Base-by-base conservation (phyloP, 805 yeast species). In the Lachancea kluyveri region DNA sequence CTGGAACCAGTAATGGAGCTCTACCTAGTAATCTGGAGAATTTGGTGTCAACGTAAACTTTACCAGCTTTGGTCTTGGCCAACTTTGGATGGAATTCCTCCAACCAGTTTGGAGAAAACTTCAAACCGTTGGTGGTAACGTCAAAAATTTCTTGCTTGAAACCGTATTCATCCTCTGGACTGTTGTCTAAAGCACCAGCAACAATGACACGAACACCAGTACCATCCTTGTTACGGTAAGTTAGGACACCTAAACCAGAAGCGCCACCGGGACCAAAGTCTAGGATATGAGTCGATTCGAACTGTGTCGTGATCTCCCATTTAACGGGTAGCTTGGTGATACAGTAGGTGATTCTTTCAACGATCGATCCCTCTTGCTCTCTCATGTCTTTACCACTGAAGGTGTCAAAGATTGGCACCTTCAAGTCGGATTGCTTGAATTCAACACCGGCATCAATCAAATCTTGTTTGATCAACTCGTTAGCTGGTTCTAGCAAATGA, bases 231-330 rank as follows among this genome's bases (percentile, higher is more conserved):
- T 90, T 92, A 65, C 95, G 81, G 65, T 87, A 96, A 36, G 98
- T 92, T 49, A 92, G 72, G 41, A 83, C 83, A 65, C 98, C 98
- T 46, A 92, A 70, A 51, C 98, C 99, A 26, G 96, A 84, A 22
- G 85, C 78, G 49, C 97, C 97, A 64, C 99, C 98, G 41, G 98
- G 99, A 58, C 99, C 99, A 50, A 92, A 92, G 65, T 92, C 99
- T 41, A 92, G 61, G 50, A 92, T 74, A 59, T 92, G 98, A 28
- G 96, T 83, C 17, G 92, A 73, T 28, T 72, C 59, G 59, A 84
- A 85, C 44, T 74, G 57, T 21, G 96, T 88, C 18, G 97, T 94
- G 17, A 48, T 45, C 66, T 92, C 97, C 99, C 99, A 92, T 64
- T 84, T 72, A 43, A 92, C 99, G 26, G 95, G 86, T 52, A 85